Percentiles rank a stretch among this genome's conserved stretches.
Conservation (phyloP, 768 basidiomycete species). For the Cyclocybe aegerita region DNA sequence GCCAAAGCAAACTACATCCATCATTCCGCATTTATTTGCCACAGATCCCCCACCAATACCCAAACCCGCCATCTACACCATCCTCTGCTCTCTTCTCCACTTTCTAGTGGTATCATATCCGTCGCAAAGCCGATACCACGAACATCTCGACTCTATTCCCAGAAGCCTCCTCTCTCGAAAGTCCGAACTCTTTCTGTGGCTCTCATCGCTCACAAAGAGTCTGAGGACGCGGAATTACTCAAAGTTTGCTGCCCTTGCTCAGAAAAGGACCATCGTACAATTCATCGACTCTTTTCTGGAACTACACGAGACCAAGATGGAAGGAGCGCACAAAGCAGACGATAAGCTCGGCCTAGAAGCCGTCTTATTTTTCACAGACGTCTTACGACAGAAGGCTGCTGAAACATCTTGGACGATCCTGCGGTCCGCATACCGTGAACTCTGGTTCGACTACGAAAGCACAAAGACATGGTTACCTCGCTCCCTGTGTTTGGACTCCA, state of each 20-base stretch:
- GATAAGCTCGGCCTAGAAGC: constrained; percentile 35
- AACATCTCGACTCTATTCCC: constrained; percentile 42
- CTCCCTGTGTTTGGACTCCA: constrained; percentile 44
- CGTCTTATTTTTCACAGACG: constrained; percentile 41
- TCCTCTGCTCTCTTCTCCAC: constrained; percentile 56
- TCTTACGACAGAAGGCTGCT: constrained; percentile 49
- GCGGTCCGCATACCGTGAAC: constrained; percentile 63
- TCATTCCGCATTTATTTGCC: constrained; percentile 58
- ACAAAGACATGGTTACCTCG: constrained; percentile 48
- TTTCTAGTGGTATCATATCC: constrained; percentile 60
- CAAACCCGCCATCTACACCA: constrained; percentile 24
- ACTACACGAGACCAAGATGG: neutral
- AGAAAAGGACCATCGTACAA: constrained; percentile 18
- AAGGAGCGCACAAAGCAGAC: neutral
- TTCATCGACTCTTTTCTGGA: constrained; percentile 17
- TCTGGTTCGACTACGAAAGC: constrained; percentile 40
- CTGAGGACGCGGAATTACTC: constrained; percentile 58
- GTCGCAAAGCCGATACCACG: constrained; percentile 58
- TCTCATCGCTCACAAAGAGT: constrained; percentile 47
- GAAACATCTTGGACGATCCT: constrained; percentile 59
- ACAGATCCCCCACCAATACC: constrained; percentile 33
- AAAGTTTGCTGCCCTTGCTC: constrained; percentile 46
- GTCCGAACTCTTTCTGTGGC: constrained; percentile 46
- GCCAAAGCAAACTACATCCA: constrained; percentile 58
- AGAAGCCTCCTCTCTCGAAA: constrained; percentile 34